Evolutionary conservation across 2,329 filamentous ascomycete species (phyloP).

Genomic region (Penicillium sp.): DNA sequence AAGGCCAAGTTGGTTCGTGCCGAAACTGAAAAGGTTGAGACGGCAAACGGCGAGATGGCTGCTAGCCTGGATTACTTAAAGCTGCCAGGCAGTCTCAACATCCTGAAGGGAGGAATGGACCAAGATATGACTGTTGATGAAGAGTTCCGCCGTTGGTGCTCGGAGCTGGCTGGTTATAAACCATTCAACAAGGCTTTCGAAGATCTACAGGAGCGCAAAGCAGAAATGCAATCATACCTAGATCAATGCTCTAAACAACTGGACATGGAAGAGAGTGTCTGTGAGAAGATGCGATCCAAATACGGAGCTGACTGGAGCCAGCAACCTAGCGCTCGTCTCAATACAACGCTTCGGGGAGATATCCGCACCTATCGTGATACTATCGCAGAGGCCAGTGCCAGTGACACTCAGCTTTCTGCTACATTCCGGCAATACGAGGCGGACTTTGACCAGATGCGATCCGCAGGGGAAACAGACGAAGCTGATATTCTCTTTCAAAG

Average conservation of each 20-base stretch:
- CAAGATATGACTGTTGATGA: conserved; percentile 83
- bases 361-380: conserved; percentile 84
- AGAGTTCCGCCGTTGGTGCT: conserved; percentile 90
- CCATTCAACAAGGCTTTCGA: conserved; percentile 75
- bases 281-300: conserved; percentile 98
- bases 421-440: conserved; percentile 80
- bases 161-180: conserved; percentile 81
- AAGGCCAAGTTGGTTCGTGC: conserved; percentile 93
- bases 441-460: conserved; percentile 93
- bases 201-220: conserved; percentile 69
- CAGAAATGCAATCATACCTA: conserved; percentile 64
- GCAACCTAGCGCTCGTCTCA: conserved; percentile 86
- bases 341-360: conserved; percentile 78
- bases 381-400: conserved; percentile 79
- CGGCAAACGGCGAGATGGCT: conserved; percentile 91
- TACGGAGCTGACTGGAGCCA: conserved; percentile 96
- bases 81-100: conserved; percentile 79
- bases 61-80: conserved; percentile 91
- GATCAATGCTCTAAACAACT: conserved; percentile 81
- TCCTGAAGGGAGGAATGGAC: conserved; percentile 87
- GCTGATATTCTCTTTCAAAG: conserved; percentile 83
- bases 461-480: conserved; percentile 78
- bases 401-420: conserved; percentile 74
- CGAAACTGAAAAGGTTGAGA: conserved; percentile 88
- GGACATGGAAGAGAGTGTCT: conserved; percentile 95